Evolutionary conservation across 257 asterid genomes (phyloP).

Genomic region (Echium plantagineum): DNA sequence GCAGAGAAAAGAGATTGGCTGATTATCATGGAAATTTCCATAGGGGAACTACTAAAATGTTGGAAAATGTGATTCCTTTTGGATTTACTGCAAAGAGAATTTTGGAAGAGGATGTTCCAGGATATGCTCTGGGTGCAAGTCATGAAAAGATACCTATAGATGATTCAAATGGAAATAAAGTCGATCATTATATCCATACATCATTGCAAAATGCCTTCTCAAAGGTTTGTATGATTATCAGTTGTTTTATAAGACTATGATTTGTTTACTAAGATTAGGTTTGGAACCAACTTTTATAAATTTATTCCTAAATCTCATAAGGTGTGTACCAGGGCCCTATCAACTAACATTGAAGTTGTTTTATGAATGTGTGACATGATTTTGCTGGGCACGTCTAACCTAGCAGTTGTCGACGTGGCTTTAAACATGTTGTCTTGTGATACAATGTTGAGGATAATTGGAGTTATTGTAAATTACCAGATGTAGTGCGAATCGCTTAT

Average conservation of each 20-base stretch:
- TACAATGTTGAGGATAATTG: too few species aligned
- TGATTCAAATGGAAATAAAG: slow-evolving; percentile 43
- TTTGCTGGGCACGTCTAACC: too few species aligned
- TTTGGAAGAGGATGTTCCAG: slow-evolving; percentile 30
- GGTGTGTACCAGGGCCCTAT: too few species aligned
- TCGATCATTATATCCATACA: slow-evolving; percentile 51
- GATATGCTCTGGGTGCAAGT: slow-evolving; percentile 1
- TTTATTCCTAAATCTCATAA: too few species aligned
- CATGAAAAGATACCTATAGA: slow-evolving; percentile 23
- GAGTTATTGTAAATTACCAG: too few species aligned
- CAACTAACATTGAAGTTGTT: too few species aligned
- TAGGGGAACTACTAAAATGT: slow-evolving; percentile 53
- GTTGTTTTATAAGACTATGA: not conserved
- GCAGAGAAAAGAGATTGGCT: slow-evolving; percentile 49
- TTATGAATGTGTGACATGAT: too few species aligned
- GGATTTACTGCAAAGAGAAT: slow-evolving; percentile 47
- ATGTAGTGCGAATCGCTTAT: too few species aligned
- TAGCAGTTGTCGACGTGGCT: too few species aligned
- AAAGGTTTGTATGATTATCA: slow-evolving; percentile 32
- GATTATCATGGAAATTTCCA: slow-evolving; percentile 57
- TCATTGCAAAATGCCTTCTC: slow-evolving; percentile 53
- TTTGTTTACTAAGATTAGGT: too few species aligned
- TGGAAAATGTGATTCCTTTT: slow-evolving; percentile 57
- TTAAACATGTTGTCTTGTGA: too few species aligned
- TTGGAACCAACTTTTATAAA: not conserved